These are phyloP conservation scores for Phaseolus coccineus DNA, from an alignment of 331 rosid species.

Conservation along the genomic window DNA sequence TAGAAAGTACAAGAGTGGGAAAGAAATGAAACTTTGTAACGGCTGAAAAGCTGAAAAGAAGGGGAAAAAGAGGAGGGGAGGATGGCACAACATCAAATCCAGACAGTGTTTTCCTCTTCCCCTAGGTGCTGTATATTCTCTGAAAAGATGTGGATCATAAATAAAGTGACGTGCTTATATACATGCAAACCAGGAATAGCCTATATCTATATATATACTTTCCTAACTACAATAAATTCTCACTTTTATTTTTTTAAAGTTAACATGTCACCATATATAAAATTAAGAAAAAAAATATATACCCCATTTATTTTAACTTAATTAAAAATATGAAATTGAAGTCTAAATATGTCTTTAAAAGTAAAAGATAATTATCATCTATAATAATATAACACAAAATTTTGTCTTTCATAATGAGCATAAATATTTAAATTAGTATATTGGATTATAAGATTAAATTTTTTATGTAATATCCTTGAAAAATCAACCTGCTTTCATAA, in stretches of 20 bases:
- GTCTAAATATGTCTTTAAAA: no score
- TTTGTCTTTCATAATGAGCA: no score
- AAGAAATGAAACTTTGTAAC: slow-evolving; percentile 52
- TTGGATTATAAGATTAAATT: no score
- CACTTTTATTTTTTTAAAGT: not conserved
- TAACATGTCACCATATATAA: not conserved
- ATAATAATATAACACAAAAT: no score
- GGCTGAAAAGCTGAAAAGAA: slow-evolving; percentile 50
- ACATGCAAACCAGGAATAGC: slow-evolving; percentile 46
- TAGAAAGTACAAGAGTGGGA: slow-evolving; percentile 37
- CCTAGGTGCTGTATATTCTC: slow-evolving; percentile 52
- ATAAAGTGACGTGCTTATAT: slow-evolving; percentile 42
- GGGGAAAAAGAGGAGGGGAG: slow-evolving; percentile 21
- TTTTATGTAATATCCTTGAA: no score
- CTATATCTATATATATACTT: not conserved
- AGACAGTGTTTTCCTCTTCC: slow-evolving; percentile 48
- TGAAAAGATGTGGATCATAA: slow-evolving; percentile 43
- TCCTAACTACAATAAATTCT: not conserved
- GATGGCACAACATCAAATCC: slow-evolving; percentile 51
- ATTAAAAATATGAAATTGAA: no score
- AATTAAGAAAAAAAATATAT: not conserved
- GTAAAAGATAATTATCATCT: no score
- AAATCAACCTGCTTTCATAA: no score
- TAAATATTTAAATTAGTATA: no score
- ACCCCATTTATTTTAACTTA: no score